Base-by-base conservation (phyloP, 176 grass and related monocot genomes). In the Oryza glumipatula region DNA sequence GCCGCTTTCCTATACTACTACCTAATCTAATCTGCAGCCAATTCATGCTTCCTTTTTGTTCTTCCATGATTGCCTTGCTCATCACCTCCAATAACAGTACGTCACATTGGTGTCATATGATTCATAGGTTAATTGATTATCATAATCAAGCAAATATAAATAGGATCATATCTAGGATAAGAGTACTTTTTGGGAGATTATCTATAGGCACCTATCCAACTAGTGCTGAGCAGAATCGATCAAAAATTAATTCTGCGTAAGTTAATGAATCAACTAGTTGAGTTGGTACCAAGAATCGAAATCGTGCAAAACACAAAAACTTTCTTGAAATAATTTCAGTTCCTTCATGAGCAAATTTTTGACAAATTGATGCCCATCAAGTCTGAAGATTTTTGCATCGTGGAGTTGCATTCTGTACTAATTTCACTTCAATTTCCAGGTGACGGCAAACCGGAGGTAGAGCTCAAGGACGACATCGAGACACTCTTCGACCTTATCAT, bases 401-500 rank as follows among this genome's bases (percentile, higher is more conserved):
- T 23, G 28, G 28, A 28, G 15, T 21, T 22, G 48, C n/a, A 41
- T 41, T 41, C 7, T 8, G 39, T 41, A 41, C 7, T 41, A 41
- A 41, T 41, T 7, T 41, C 39, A 41, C 39, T 41, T 41, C 39
- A 41, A 41, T 41, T 41, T 41, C 39, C 39, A 87, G 90, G 72
- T 39, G 46, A 72, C 32, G 85, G n/a, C 48, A 82, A 84, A 63
- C n/a, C 58, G n/a, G 75, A 52, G 14, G 73, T 16, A 5, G 72
- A 82, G 32, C 60, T 54, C 5, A 67, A 58, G 35, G 60, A 65
- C 24, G 68, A 84, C 65, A 79, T 85, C 0, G 76, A 76, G 17
- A 73, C 82, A 2, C 60, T 95, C 4, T 74, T 88, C 58, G 86
- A 86, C 43, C 38, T 86, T n/a, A 83, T 90, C 73, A 69, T 39